A percentile compares a stretch with the other conserved stretches of the same genome.
Evolutionary conservation across 2,329 filamentous ascomycete species (phyloP).

Genomic region (Clarireedia hainanense): DNA sequence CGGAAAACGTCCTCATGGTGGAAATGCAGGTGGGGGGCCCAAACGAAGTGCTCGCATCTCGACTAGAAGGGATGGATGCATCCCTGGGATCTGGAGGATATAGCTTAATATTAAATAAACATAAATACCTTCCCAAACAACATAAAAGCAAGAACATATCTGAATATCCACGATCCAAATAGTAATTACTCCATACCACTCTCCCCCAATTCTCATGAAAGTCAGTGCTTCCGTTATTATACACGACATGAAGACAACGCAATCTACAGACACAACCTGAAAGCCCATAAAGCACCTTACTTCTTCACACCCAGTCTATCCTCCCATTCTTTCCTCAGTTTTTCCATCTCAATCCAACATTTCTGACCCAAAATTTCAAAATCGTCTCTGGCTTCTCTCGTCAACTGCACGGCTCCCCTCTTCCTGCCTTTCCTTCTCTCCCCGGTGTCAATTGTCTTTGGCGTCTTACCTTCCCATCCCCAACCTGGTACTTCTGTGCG

Average conservation of each 20-base stretch:
- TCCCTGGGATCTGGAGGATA: too few relatives aligned
- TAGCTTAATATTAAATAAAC: too few relatives aligned
- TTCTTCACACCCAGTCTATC: constrained; percentile 19
- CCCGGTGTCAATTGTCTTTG: constrained; percentile 35
- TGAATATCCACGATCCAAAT: too few relatives aligned
- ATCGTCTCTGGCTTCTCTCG: constrained; percentile 47
- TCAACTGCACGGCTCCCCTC: constrained; percentile 49
- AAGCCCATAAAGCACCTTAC: neutral
- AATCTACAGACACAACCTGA: neutral
- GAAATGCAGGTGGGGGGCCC: too few relatives aligned
- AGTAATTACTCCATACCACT: neutral
- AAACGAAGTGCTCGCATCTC: too few relatives aligned
- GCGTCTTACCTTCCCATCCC: constrained; percentile 60
- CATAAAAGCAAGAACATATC: too few relatives aligned
- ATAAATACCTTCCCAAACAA: too few relatives aligned
- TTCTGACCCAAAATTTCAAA: constrained; percentile 55
- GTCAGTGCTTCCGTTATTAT: neutral
- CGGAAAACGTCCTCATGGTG: too few relatives aligned
- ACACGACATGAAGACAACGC: neutral
- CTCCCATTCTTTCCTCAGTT: constrained; percentile 60
- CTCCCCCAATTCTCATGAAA: neutral
- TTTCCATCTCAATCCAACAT: constrained; percentile 67
- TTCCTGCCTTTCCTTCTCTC: constrained; percentile 50
- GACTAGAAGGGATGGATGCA: too few relatives aligned
- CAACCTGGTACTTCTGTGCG: constrained; percentile 81